Base-by-base conservation (phyloP, 2,329 filamentous ascomycete genomes). In the Penicillium sp. region DNA sequence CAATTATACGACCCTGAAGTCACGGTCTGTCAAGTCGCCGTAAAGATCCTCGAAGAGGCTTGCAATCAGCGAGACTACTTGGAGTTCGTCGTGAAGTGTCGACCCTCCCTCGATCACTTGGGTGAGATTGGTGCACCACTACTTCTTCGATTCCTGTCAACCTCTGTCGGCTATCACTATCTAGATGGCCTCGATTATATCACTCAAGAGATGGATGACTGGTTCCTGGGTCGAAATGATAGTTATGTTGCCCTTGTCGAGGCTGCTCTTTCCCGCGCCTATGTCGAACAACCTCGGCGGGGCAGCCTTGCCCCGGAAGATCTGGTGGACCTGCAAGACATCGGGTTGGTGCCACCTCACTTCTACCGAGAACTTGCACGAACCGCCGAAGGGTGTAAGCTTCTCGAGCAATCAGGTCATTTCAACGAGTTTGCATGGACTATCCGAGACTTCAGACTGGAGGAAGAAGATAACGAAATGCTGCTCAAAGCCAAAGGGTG, bases 181-280 rank as follows among this genome's bases (percentile, higher is more conserved):
- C 82, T 99, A 5, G 92, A 97, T 69, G 94, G 92, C 0, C 80
- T 99, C 42, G 95, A 99, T 76, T 99, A 99, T 71, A 99, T 99
- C 73, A 97, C 92, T 58, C 94, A 96, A 70, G 95, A 99, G 72
- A 99, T 99, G 94, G 94, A 99, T 64, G 95, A 99, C 75, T 99
- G 94, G 94, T 99, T 97, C 69, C 81, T 99, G 16, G 94, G 94
- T 13, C 87, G 94, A 43, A 99, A 99, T 69, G 93, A 99, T 71
- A 88, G 87, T n/a, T 99, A 99, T 63, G 94, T 99, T 47, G 84
- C 86, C 36, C 84, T 97, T 39, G 93, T 99, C 39, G 94, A 99
- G 73, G 94, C 95, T n/a, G 96, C 92, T 51, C 81, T 99, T 48
- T 91, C 92, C 31, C 87, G 91, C 56, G 89, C 92, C 0, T 92